Percentiles rank a stretch among this genome's conserved stretches.
These are phyloP conservation scores for Cryptococcus maquisensis DNA, from an alignment of 1,284 basidiomycete species.

Conservation along the genomic window DNA sequence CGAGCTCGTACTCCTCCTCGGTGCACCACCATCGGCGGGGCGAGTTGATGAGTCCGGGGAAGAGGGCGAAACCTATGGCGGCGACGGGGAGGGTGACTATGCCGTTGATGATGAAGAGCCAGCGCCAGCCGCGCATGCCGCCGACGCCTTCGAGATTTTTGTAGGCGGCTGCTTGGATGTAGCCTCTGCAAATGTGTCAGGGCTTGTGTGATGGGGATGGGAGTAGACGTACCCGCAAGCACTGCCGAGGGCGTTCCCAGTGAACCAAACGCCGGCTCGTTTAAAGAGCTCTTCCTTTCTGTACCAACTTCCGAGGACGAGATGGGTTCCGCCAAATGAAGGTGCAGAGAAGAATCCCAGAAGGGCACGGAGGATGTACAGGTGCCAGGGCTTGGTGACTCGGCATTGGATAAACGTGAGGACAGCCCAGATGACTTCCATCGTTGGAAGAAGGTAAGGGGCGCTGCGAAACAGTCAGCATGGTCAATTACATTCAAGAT, in stretches of 20 bases:
- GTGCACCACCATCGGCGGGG: slow-evolving; percentile 29
- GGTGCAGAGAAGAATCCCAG: slow-evolving; percentile 26
- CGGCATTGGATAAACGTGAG: slow-evolving; percentile 13
- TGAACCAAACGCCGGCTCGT: slow-evolving; percentile 34
- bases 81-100: slow-evolving; percentile 41
- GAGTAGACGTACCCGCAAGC: neutral
- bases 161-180: slow-evolving; percentile 41
- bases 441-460: slow-evolving; percentile 23
- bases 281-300: slow-evolving; percentile 35
- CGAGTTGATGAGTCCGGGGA: slow-evolving; percentile 31
- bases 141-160: slow-evolving; percentile 32
- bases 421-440: slow-evolving; percentile 24
- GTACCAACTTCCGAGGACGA: slow-evolving; percentile 24
- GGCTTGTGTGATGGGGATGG: neutral
- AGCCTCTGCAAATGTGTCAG: slow-evolving; percentile 32
- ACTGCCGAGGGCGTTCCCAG: slow-evolving; percentile 23
- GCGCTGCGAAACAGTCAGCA: slow-evolving; percentile 6
- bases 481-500: neutral
- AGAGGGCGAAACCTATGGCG: slow-evolving; percentile 34
- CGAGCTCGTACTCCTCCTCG: slow-evolving; percentile 8
- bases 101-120: slow-evolving; percentile 42
- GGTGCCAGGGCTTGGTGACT: slow-evolving; percentile 4
- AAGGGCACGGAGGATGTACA: slow-evolving; percentile 24
- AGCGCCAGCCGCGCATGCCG: slow-evolving; percentile 37
- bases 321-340: neutral